Base-by-base conservation (phyloP, 768 basidiomycete genomes). In the Dictyophora rubrovolvata region DNA sequence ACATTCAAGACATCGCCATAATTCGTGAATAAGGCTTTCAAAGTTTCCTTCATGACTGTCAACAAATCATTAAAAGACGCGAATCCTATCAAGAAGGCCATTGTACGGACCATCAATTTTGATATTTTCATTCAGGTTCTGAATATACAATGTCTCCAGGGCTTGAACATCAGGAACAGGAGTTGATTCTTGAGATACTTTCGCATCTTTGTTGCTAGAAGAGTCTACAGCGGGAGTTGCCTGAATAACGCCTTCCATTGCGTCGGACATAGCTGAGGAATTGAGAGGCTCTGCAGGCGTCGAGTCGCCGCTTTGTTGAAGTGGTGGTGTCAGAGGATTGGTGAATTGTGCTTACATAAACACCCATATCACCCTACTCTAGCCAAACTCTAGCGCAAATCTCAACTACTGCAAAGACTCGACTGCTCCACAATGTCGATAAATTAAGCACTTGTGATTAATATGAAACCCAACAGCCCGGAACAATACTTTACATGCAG, bases 91-190 rank as follows among this genome's bases (percentile, higher is more conserved):
- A 54, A n/a, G 46, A 56, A 47, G 50, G 35, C 50, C 14, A 33
- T 50, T 53, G 67, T 59, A 64, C 65, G 48, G 50, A 86, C 87
- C 85, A 57, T 85, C 83, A 37, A 89, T 77, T 71, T 90, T 90
- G 62, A 93, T 86, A 75, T 88, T 92, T 75, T 97, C 93, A 69
- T 97, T 96, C 65, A 97, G 73, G 73, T 97, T 97, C 74, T 95
- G 92, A 67, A 97, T 87, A 69, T 97, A 97, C 22, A 96, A 78
- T 5, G 93, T 96, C 71, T 96, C 93, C 54, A 86, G 84, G 54
- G 76, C 74, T 17, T 66, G 55, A 14, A 67, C 67, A 35, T 67
- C 66, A 9, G 59, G 52, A n/a, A 62, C 55, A 48, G 53, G 20
- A 16, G 59, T 59, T 22, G 46, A 53, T 9, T 61, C 57, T 12